A percentile compares a stretch with the other conserved stretches of the same genome.
Conservation (phyloP, 495 filamentous ascomycete species). For the Chaetomium tenue region DNA sequence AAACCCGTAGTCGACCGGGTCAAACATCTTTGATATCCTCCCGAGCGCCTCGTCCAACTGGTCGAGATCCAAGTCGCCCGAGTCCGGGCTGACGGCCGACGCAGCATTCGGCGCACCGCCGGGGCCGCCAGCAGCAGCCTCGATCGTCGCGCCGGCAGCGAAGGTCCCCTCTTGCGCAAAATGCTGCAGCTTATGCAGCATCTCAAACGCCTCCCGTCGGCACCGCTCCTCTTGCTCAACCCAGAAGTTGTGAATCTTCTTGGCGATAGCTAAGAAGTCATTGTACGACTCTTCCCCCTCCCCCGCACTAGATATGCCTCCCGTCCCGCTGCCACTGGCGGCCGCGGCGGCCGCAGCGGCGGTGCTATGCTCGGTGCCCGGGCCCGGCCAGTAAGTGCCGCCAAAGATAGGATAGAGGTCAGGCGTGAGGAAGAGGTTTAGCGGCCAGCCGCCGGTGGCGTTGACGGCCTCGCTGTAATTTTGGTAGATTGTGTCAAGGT, state of each 20-base stretch:
- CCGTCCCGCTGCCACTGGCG: constrained; percentile 16
- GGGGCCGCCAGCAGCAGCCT: constrained; percentile 30
- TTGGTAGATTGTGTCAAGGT: constrained; percentile 96
- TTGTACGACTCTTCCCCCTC: constrained; percentile 52
- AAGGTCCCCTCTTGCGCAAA: constrained; percentile 86
- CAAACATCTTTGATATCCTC: constrained; percentile 76
- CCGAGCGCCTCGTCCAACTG: constrained; percentile 85
- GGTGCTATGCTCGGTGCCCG: constrained; percentile 57
- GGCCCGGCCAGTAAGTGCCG: constrained; percentile 92
- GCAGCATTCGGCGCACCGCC: neutral
- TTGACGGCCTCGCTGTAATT: constrained; percentile 95
- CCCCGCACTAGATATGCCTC: neutral
- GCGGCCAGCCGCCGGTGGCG: constrained; percentile 89
- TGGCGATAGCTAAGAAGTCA: constrained; percentile 77
- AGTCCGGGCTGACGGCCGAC: neutral
- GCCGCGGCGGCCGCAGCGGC: constrained; percentile 22
- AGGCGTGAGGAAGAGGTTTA: constrained; percentile 95
- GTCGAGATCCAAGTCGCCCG: constrained; percentile 75
- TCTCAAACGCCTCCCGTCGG: constrained; percentile 75
- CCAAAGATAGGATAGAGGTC: constrained; percentile 92
- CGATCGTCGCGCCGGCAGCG: constrained; percentile 31
- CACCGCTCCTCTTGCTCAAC: constrained; percentile 77
- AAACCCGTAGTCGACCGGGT: constrained; percentile 77
- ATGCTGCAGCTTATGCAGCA: constrained; percentile 73
- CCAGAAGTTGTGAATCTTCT: constrained; percentile 82